Base-by-base conservation (phyloP, 768 basidiomycete genomes). In the Hypsizygus marmoreus region DNA sequence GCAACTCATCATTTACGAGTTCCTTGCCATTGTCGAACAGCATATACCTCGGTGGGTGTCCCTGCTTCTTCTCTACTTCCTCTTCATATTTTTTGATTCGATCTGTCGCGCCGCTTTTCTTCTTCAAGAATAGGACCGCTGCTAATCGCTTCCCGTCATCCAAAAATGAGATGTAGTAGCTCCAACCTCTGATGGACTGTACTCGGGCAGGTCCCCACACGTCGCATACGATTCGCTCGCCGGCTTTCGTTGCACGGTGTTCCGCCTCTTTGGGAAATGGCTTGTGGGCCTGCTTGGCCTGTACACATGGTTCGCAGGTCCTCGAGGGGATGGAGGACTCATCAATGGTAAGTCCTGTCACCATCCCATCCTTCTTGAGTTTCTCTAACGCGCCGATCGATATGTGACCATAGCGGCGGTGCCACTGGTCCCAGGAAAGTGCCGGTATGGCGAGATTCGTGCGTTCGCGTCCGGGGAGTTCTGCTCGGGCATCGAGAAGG, bases 1-100 rank as follows among this genome's bases (percentile, higher is more conserved):
- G n/a, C n/a, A 62, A 42, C 12, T 35, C 32, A 2, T 40, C 26
- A 22, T 58, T 60, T 1, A 60, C 37, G 16, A 54, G 57, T 35
- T 66, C 62, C 4, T 32, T 51, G n/a, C 33, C n/a, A n/a, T n/a
- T n/a, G n/a, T n/a, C n/a, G n/a, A n/a, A n/a, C n/a, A n/a, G n/a
- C n/a, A n/a, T n/a, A 16, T 8, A 8, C 38, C 24, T 39, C 13
- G 38, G 38, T 10, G 7, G 7, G 6, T 26, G 17, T 9, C 25
- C 25, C 9, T 39, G 13, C 8, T 6, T 26, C 24, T 9, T 39
- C 12, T n/a, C n/a, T n/a, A 39, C 8, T 6, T 20, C 9, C 2
- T 8, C 7, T 20, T 19, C 9, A 39, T 39, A 39, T 9, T 39
- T 17, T 2, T 8, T 39, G n/a, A 39, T n/a, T 8, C 10, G 9